phyloP scores from a whole-genome alignment of 1,284 basidiomycete species.

The Ganoderma sinense region DNA sequence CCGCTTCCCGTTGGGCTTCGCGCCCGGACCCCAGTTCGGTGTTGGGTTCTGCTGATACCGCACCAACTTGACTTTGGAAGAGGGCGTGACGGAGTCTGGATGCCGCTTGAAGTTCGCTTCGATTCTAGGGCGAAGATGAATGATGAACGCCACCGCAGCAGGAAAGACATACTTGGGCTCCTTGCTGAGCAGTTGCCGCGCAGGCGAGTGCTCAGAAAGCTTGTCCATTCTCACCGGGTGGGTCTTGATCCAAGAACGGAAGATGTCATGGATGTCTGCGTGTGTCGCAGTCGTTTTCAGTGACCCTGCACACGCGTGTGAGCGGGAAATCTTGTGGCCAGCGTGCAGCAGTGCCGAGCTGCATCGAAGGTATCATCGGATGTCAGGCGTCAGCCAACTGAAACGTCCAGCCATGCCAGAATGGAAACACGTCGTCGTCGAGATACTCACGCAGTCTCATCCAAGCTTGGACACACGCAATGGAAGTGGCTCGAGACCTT shows the following conservation, averaged over 20 bases:
- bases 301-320: conserved; percentile 89
- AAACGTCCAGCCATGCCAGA: neutral
- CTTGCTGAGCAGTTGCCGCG: conserved; percentile 69
- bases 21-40: conserved; percentile 92
- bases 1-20: conserved; percentile 59
- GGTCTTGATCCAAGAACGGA: conserved; percentile 82
- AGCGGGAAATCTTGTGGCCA: conserved; percentile 87
- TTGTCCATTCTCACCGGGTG: conserved; percentile 89
- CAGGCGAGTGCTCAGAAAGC: conserved; percentile 75
- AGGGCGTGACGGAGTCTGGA: conserved; percentile 63
- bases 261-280: conserved; percentile 81
- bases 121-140: conserved; percentile 49
- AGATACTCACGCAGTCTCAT: conserved; percentile 74
- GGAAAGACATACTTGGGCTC: conserved; percentile 62
- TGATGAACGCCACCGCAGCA: neutral
- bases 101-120: conserved; percentile 81
- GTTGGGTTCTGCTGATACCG: conserved; percentile 94
- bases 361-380: conserved; percentile 12
- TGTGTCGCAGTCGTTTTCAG: conserved; percentile 90
- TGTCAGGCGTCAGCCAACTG: neutral
- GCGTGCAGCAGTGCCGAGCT: conserved; percentile 91
- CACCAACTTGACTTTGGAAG: conserved; percentile 78
- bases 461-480: conserved; percentile 79
- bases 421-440: neutral
- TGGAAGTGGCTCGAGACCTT: conserved; percentile 87